Percentiles rank a stretch among this genome's conserved stretches.
Conservation (phyloP, 106 monocot genomes). For the Allium sativum region DNA sequence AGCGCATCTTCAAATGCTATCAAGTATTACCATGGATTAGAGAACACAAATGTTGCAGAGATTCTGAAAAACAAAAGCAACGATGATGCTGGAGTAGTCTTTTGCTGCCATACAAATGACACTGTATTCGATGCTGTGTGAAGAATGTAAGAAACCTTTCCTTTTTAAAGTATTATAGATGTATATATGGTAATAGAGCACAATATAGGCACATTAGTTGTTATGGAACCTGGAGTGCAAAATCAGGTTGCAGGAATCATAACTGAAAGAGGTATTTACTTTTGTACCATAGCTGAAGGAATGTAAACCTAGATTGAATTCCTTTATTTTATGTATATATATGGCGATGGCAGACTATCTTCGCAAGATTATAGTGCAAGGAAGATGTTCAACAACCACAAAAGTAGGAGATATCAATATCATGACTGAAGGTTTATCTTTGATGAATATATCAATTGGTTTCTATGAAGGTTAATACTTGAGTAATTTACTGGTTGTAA, state of each 20-base stretch:
- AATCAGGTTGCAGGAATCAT: constrained; percentile 46
- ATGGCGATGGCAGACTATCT: constrained; percentile 30
- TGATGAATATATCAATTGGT: background rate
- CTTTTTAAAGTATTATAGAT: too few species aligned
- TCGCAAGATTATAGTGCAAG: constrained; percentile 44
- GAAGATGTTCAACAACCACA: constrained; percentile 42
- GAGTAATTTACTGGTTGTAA: background rate
- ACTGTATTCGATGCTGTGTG: too few species aligned
- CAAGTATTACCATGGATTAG: constrained; percentile 31
- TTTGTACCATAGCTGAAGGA: background rate
- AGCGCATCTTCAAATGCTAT: constrained; percentile 9
- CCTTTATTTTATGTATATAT: constrained; percentile 4
- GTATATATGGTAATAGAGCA: too few species aligned
- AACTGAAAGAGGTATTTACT: constrained; percentile 55
- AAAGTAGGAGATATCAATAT: constrained; percentile 58
- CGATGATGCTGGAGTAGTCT: too few species aligned
- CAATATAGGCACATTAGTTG: constrained; percentile 46
- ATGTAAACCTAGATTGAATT: background rate
- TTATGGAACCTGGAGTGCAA: constrained; percentile 48
- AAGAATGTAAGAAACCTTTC: too few species aligned
- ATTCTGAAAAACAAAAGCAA: too few species aligned
- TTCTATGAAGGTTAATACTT: background rate
- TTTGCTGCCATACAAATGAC: too few species aligned
- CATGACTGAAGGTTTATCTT: constrained; percentile 52
- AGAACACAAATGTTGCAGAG: too few species aligned